Evolutionary conservation across 495 filamentous ascomycete species (phyloP), one percentile per base, ranked within the genome.

Genomic region (Cetradonia linearis): DNA sequence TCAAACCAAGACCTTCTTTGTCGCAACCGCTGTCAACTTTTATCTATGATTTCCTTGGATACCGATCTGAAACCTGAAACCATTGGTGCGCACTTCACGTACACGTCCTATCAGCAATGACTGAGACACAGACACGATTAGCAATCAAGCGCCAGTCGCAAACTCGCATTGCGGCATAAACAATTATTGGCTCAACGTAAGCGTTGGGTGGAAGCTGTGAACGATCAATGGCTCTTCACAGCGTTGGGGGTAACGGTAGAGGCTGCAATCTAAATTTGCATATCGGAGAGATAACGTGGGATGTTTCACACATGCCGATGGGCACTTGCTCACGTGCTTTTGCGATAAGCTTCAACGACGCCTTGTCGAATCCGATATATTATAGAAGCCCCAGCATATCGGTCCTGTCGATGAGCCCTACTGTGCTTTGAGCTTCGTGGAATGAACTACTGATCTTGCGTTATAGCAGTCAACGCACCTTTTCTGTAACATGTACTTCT

Each of bases 121-220:
- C 18, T 36, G 30, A 54, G 50, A 34, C 2, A 54, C 18, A 20
- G 16, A 34, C 9, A 34, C 28, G 50, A 18, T 34, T 54, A 34
- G 28, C 31, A 54, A 34, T 20, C 28, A 54, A 31, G 50, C 50
- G 50, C 50, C 50, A 54, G 30, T 54, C 50, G 50, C 30, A 1
- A 54, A 54, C 23, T 34, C 9, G 20, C 30, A 54, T 34, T 36
- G 50, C 50, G 50, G 16, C 50, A 54, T 54, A 54, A 54, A 54
- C 16, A 31, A 20, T 23, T 9, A 23, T n/a, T 54, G 50, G 50
- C 50, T 36, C 33, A n/a, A n/a, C n/a, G n/a, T n/a, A n/a, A n/a
- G n/a, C n/a, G n/a, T n/a, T n/a, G n/a, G n/a, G n/a, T n/a, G n/a
- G n/a, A n/a, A n/a, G n/a, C n/a, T n/a, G n/a, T n/a, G n/a, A n/a